phyloP scores from a whole-genome alignment of 148 eudicot species.

The Nyssa sinensis region DNA sequence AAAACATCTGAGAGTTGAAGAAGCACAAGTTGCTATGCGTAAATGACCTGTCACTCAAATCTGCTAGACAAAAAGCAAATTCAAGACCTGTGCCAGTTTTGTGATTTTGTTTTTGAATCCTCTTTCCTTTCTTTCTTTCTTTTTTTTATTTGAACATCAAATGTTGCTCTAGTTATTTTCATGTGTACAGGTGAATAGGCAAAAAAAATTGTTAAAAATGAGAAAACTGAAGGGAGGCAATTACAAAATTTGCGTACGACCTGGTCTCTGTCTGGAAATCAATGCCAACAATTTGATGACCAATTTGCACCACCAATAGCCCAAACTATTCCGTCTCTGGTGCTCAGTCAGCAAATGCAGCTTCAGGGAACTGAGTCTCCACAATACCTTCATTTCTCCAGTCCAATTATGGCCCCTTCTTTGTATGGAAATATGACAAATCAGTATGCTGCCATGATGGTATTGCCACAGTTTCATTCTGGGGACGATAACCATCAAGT shows the following conservation, averaged over 20 bases:
- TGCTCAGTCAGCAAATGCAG: conserved; percentile 30
- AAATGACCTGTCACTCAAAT: too few species aligned
- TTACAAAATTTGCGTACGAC: conserved; percentile 27
- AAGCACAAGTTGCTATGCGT: too few species aligned
- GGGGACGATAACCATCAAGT: conserved; percentile 35
- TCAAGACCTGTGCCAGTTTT: too few species aligned
- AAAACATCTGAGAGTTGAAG: too few species aligned
- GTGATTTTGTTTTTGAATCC: too few species aligned
- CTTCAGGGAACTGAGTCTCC: conserved; percentile 28
- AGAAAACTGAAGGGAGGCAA: conserved; percentile 28
- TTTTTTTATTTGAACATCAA: conserved; percentile 16
- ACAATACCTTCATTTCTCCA: conserved; percentile 30
- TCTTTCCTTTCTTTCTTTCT: background rate
- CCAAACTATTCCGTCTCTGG: conserved; percentile 26
- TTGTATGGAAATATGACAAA: conserved; percentile 30
- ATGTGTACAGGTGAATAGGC: conserved; percentile 37
- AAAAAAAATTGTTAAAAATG: conserved; percentile 26
- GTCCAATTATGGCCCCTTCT: conserved; percentile 29
- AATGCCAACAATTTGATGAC: conserved; percentile 32
- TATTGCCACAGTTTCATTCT: conserved; percentile 25
- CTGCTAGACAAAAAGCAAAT: too few species aligned
- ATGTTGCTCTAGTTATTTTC: conserved; percentile 22
- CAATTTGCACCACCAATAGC: conserved; percentile 23
- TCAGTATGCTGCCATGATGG: conserved; percentile 26
- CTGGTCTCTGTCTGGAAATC: conserved; percentile 35